Conservation (phyloP, 495 filamentous ascomycete genomes). For the Daldinia bambusicola region DNA sequence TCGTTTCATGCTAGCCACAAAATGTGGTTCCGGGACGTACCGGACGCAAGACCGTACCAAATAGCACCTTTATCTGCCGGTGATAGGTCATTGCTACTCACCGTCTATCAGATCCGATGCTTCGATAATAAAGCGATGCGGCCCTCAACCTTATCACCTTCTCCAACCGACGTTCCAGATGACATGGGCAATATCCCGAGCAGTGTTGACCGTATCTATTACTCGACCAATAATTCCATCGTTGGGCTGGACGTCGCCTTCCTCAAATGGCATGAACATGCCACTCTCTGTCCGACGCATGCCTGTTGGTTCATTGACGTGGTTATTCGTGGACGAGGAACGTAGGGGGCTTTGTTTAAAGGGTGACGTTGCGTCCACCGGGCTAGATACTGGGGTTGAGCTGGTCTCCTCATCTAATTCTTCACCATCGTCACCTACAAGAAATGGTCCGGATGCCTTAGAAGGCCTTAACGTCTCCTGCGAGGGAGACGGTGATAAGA, state of each 20-base stretch:
- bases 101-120: conserved; percentile 5
- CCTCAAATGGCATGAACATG: conserved; percentile 87
- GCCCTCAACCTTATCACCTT: conserved; percentile 56
- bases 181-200: conserved; percentile 93
- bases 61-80: neutral
- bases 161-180: conserved; percentile 99
- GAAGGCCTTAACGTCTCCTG: conserved; percentile 80
- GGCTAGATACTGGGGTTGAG: conserved; percentile 44
- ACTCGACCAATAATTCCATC: conserved; percentile 78
- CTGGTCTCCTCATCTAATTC: conserved; percentile 71
- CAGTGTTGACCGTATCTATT: conserved; percentile 95
- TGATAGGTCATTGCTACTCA: neutral
- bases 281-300: conserved; percentile 80
- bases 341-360: conserved; percentile 48
- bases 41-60: neutral
- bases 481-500: conserved; percentile 71
- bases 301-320: conserved; percentile 58
- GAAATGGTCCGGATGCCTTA: conserved; percentile 74
- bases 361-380: conserved; percentile 22
- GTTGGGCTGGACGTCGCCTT: conserved; percentile 68
- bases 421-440: conserved; percentile 60
- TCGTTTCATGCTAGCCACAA: neutral
- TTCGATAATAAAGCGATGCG: neutral
- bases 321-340: conserved; percentile 50
- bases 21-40: neutral